Base-by-base conservation (phyloP, 257 asterid species). In the Orobanche coerulescens region DNA sequence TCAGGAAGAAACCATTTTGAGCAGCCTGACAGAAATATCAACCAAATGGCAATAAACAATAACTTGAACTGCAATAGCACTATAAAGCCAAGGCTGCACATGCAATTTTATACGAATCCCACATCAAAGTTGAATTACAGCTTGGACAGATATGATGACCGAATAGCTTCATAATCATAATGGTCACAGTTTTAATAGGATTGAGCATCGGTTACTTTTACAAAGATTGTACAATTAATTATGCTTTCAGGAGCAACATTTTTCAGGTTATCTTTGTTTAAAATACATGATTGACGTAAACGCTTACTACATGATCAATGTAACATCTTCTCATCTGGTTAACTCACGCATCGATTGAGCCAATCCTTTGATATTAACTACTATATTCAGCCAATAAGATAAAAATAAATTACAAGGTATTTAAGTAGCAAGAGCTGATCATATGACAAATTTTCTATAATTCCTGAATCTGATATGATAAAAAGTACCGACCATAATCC, bases 1-100 rank as follows among this genome's bases (percentile, higher is more conserved):
- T 36, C 25, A 34, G 28, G 33, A 53, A 31, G 14, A 52, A 43
- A 23, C 49, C 61, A 39, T 20, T 61, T 61, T 30, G 62, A 8
- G 62, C 60, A 30, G 7, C 28, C 46, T 24, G 46, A 33, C 23
- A 58, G 23, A 42, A 42, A 53, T 24, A 42, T 14, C 36, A 46
- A 28, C 56, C 47, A 51, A 20, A 56, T 9, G 43, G 15, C 31
- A 52, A 28, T 39, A 42, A n/a, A 30, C 4, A 23, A 44, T 7
- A 70, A 34, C 61, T 54, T 23, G 61, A 61, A 62, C 59, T 53
- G 56, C 51, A 16, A 11, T 11, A 33, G 18, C 24, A 31, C 16
- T 53, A 46, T 11, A 1, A 15, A 58, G 52, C 49, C 52, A 67
- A 22, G 47, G 66, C 47, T 6, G 2, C 19, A 20, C 16, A 37